Evolutionary conservation across 2,329 filamentous ascomycete species (phyloP).

Genomic region (Bipolaris bicolor): DNA sequence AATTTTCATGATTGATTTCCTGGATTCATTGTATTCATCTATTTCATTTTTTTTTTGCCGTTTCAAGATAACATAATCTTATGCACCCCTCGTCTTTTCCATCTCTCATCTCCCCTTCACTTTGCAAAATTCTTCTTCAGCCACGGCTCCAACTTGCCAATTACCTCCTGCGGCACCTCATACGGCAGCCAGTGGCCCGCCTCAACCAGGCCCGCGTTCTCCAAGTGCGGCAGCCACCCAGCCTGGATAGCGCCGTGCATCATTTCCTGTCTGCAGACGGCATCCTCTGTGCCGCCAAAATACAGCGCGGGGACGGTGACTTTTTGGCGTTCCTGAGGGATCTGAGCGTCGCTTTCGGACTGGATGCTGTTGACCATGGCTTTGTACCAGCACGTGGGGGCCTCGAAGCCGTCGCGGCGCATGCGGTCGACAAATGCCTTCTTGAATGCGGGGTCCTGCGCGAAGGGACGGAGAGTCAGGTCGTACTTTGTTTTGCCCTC

Average conservation of each 20-base stretch:
- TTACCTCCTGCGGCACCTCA: conserved; percentile 45
- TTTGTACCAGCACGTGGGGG: conserved; percentile 49
- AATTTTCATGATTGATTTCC: background rate
- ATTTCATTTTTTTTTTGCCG: no score
- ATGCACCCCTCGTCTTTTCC: background rate
- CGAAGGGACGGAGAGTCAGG: conserved; percentile 42
- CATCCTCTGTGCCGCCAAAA: conserved; percentile 43
- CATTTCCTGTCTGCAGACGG: conserved; percentile 42
- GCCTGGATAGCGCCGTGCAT: conserved; percentile 35
- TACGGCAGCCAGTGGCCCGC: conserved; percentile 47
- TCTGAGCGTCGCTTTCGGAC: conserved; percentile 32
- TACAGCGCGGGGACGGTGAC: conserved; percentile 50
- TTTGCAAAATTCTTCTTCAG: conserved; percentile 22
- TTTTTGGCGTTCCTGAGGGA: conserved; percentile 25
- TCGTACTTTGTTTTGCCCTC: conserved; percentile 7
- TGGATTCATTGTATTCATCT: background rate
- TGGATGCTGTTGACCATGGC: conserved; percentile 34
- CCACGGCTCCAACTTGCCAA: conserved; percentile 25
- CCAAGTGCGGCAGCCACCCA: conserved; percentile 40
- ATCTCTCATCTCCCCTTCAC: background rate
- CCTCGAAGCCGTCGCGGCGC: conserved; percentile 42
- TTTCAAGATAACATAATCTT: no score
- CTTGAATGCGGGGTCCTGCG: conserved; percentile 37
- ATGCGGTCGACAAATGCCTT: conserved; percentile 47
- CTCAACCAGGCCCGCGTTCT: conserved; percentile 41